Percentiles rank a stretch among this genome's conserved stretches.
phyloP scores from a whole-genome alignment of 1,284 basidiomycete genomes.

The Fomitopsis palustris region DNA sequence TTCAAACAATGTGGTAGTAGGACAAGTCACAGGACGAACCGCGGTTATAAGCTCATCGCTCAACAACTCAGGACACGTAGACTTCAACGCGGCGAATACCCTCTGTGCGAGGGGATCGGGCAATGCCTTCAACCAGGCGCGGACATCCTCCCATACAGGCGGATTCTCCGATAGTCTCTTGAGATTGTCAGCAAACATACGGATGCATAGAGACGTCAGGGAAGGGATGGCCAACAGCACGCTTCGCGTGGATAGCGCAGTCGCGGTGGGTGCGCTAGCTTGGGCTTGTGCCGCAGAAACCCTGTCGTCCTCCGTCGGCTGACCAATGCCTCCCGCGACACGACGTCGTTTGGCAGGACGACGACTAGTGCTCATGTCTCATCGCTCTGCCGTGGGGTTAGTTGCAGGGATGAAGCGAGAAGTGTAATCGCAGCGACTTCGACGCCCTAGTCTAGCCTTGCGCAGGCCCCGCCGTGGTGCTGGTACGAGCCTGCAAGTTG shows the following conservation, averaged over 20 bases:
- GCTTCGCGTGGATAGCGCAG: conserved; percentile 45
- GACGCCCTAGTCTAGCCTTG: too few species aligned
- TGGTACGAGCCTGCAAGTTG: too few species aligned
- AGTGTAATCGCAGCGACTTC: too few species aligned
- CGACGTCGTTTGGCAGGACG: conserved; percentile 31
- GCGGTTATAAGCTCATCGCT: conserved; percentile 51
- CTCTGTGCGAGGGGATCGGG: conserved; percentile 51
- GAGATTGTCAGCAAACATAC: conserved; percentile 48
- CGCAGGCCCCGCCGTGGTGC: too few species aligned
- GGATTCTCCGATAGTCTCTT: conserved; percentile 36
- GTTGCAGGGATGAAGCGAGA: too few species aligned
- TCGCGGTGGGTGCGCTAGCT: conserved; percentile 43
- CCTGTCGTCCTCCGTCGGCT: conserved; percentile 35
- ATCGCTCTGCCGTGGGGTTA: not conserved
- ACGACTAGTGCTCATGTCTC: not conserved
- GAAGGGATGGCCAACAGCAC: conserved; percentile 36
- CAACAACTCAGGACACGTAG: conserved; percentile 46
- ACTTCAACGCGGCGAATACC: conserved; percentile 47
- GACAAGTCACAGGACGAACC: conserved; percentile 31
- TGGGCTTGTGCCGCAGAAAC: conserved; percentile 27
- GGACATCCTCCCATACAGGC: conserved; percentile 35
- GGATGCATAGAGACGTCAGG: conserved; percentile 47
- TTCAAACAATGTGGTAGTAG: not conserved
- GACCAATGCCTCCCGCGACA: conserved; percentile 11
- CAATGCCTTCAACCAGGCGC: conserved; percentile 39